Evolutionary conservation across 2,329 filamentous ascomycete species (phyloP), one percentile per base, ranked within the genome.

Genomic region (Aspergillus piperis): DNA sequence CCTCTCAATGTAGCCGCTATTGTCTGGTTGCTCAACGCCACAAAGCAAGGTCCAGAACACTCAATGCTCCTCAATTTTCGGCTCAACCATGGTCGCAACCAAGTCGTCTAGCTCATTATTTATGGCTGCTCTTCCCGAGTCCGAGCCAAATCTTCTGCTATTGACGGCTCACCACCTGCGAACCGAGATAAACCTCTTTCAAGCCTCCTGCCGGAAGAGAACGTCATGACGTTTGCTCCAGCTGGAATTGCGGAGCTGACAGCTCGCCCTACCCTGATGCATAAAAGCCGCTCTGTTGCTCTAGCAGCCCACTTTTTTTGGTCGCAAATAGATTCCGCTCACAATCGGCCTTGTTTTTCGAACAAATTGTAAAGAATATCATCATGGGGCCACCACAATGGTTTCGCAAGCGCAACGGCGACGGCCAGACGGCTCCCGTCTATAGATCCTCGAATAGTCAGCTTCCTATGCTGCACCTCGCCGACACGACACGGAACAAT

Each of bases 401-500:
- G 47, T 50, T 50, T 27, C 25, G 25, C 47, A 30, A 30, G 25
- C 47, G 47, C 47, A 27, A 27, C 15, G 2, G 13, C 47, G n/a
- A 50, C 15, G 25, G 27, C n/a, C 19, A 15, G 5, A 50, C 27
- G 25, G 27, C 25, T 15, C 47, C 47, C 13, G 17, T 50, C 8
- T 17, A 17, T 5, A 50, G 13, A 2, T 30, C 38, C 19, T 57
- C 42, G n/a, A 58, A 23, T 19, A 49, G 50, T 21, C 61, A 73
- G 66, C 66, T 76, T 5, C 73, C 73, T 3, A 76, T 76, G 74
- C 61, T 76, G 30, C 64, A 66, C 32, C 59, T 77, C 8, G 70
- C 73, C 0, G 71, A 77, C 58, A 70, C 60, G 15, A 17, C 66
- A 54, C 77, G 80, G 21, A 79, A 80, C 54, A 80, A 83, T 64